Evolutionary conservation across 163 green algal species (phyloP).

Genomic region (Chlamydomonas reinhardtii): DNA sequence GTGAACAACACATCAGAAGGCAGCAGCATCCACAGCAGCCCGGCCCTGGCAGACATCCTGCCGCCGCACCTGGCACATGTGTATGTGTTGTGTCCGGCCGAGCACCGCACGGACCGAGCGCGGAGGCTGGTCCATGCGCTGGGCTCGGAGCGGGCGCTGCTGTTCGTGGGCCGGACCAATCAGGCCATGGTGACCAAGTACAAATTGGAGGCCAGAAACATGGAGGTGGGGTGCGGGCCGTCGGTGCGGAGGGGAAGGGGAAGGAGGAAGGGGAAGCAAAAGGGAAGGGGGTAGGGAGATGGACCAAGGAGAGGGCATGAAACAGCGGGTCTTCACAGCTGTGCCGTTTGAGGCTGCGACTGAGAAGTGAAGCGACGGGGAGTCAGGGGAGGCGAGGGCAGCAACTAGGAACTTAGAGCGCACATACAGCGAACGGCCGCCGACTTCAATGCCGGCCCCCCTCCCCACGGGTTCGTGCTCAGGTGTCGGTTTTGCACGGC

Average conservation of each 20-base stretch:
- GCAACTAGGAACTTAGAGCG: no score
- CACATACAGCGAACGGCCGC: no score
- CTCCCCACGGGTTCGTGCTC: no score
- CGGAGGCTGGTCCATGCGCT: constrained; percentile 86
- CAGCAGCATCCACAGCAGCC: not conserved
- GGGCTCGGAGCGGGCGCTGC: constrained; percentile 75
- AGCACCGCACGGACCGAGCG: constrained; percentile 76
- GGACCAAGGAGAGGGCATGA: no score
- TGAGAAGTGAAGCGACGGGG: no score
- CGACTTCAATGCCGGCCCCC: no score
- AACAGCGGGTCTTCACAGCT: no score
- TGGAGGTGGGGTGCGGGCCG: constrained; percentile 64
- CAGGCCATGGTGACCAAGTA: constrained; percentile 81
- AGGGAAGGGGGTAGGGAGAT: no score
- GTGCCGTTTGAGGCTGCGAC: no score
- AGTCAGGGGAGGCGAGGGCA: no score
- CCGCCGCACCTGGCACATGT: constrained; percentile 82
- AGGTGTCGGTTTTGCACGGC: constrained; percentile 79
- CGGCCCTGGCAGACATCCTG: constrained; percentile 55
- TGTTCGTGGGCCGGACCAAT: constrained; percentile 95
- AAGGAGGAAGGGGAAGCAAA: not conserved
- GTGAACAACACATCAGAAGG: no score
- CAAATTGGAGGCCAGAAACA: constrained; percentile 79
- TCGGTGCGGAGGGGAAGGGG: not conserved
- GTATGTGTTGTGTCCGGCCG: constrained; percentile 62